phyloP scores from a whole-genome alignment of 495 filamentous ascomycete genomes.

The Bacidia rubella region DNA sequence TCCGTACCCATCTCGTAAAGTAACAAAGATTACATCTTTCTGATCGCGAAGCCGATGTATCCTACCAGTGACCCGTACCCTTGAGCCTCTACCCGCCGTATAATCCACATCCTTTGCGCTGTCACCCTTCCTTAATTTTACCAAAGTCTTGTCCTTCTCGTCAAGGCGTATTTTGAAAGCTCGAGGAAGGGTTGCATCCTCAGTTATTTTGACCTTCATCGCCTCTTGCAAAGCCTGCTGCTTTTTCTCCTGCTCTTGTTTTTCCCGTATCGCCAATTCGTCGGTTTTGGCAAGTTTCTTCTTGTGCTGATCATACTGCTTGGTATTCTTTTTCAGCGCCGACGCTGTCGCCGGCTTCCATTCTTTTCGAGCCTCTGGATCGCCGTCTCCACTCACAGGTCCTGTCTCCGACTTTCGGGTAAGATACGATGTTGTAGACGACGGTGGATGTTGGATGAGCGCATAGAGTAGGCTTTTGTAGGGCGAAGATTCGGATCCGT shows the following conservation, averaged over 20 bases:
- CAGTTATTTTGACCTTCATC: slow-evolving; percentile 73
- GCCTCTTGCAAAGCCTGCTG: slow-evolving; percentile 60
- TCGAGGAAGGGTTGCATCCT: slow-evolving; percentile 67
- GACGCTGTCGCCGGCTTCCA: slow-evolving; percentile 78
- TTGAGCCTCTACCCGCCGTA: slow-evolving; percentile 32
- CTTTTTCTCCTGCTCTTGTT: slow-evolving; percentile 57
- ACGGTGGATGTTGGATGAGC: slow-evolving; percentile 54
- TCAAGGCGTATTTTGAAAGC: slow-evolving; percentile 63
- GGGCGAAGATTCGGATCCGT: slow-evolving; percentile 56
- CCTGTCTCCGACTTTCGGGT: slow-evolving; percentile 56
- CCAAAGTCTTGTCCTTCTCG: slow-evolving; percentile 40
- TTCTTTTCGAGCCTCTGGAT: slow-evolving; percentile 38
- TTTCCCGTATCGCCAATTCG: slow-evolving; percentile 52
- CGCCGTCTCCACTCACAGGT: slow-evolving; percentile 45
- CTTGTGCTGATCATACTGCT: slow-evolving; percentile 56
- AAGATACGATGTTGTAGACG: slow-evolving; percentile 46
- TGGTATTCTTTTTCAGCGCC: slow-evolving; percentile 68
- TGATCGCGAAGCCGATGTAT: slow-evolving; percentile 75
- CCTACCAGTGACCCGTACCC: slow-evolving; percentile 72
- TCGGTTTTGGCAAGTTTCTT: slow-evolving; percentile 65
- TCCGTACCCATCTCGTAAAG: slow-evolving; percentile 77
- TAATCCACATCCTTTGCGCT: slow-evolving; percentile 22
- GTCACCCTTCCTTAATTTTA: slow-evolving; percentile 48
- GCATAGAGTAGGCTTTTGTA: slow-evolving; percentile 72
- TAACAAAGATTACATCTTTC: slow-evolving; percentile 81